These are phyloP conservation scores for Thermoascus crustaceus DNA, from an alignment of 2,329 filamentous ascomycete genomes.

Conservation along the genomic window DNA sequence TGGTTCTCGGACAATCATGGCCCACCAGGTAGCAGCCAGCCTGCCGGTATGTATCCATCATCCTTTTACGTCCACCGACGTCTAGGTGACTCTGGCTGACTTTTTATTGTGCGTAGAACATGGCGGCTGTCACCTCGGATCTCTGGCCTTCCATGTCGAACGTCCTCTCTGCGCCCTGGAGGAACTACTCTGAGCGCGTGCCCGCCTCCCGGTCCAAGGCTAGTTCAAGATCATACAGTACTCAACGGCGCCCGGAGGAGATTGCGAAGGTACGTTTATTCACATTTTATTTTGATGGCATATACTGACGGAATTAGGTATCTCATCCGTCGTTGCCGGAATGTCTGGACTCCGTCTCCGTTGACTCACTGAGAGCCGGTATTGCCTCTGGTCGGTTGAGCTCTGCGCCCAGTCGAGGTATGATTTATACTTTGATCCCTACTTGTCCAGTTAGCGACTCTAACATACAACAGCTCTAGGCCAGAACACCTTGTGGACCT, in stretches of 20 bases:
- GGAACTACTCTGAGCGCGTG: slow-evolving; percentile 18
- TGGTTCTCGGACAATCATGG: slow-evolving; percentile 37
- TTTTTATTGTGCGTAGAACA: slow-evolving; percentile 29
- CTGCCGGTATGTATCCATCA: slow-evolving; percentile 34
- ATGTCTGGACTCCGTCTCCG: slow-evolving; percentile 18
- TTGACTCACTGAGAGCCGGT: slow-evolving; percentile 17
- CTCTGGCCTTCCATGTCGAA: slow-evolving; percentile 38
- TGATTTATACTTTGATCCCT: no score
- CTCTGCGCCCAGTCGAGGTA: slow-evolving; percentile 4
- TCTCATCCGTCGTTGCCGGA: slow-evolving; percentile 16
- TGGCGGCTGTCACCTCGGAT: slow-evolving; percentile 36
- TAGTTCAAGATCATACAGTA: slow-evolving; percentile 5
- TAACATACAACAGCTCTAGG: no score
- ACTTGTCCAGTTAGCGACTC: no score
- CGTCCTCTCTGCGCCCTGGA: slow-evolving; percentile 30
- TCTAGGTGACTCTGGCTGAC: background rate
- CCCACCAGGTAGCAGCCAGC: slow-evolving; percentile 42
- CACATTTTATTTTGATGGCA: slow-evolving; percentile 1
- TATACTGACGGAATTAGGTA: slow-evolving; percentile 8
- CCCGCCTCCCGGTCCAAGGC: slow-evolving; percentile 8
- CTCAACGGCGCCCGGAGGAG: slow-evolving; percentile 3
- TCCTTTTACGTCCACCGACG: background rate
- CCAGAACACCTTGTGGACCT: slow-evolving; percentile 7
- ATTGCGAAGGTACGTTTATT: slow-evolving; percentile 15
- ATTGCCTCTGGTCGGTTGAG: slow-evolving; percentile 12